Conservation (phyloP, 2,329 filamentous ascomycete genomes). For the Fusarium fracticaudum region DNA sequence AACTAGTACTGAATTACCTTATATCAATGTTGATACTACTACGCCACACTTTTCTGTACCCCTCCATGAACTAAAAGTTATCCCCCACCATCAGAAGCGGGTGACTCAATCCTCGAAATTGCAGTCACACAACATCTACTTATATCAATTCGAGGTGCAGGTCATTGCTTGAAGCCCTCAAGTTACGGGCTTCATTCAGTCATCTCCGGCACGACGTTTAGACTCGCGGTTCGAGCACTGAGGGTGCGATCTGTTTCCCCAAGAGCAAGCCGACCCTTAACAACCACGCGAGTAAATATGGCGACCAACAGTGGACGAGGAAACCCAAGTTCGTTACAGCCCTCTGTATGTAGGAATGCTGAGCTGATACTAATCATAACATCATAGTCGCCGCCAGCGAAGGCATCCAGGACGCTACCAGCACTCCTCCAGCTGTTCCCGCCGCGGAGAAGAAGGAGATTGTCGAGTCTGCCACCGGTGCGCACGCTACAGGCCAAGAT, state of each 20-base stretch:
- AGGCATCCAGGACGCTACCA: slow-evolving; percentile 50
- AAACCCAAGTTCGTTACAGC: slow-evolving; percentile 47
- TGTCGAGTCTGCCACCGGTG: slow-evolving; percentile 43
- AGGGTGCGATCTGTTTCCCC: slow-evolving; percentile 65
- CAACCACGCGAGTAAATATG: slow-evolving; percentile 61
- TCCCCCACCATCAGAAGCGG: slow-evolving; percentile 19
- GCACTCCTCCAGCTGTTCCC: slow-evolving; percentile 53
- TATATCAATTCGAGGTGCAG: slow-evolving; percentile 35
- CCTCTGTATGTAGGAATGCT: background rate
- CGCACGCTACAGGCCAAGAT: slow-evolving; percentile 45
- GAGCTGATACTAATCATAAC: slow-evolving; percentile 35
- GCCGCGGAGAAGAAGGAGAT: slow-evolving; percentile 54
- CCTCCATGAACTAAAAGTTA: slow-evolving; percentile 37
- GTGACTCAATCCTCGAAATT: slow-evolving; percentile 42
- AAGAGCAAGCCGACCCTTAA: slow-evolving; percentile 56
- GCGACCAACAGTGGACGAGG: slow-evolving; percentile 65
- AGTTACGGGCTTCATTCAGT: slow-evolving; percentile 50
- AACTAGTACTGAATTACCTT: background rate
- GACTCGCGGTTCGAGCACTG: slow-evolving; percentile 64
- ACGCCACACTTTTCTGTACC: slow-evolving; percentile 26
- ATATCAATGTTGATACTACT: background rate
- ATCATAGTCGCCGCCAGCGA: slow-evolving; percentile 55
- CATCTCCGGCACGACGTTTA: slow-evolving; percentile 57
- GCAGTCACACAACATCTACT: slow-evolving; percentile 29
- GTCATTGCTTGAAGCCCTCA: slow-evolving; percentile 47